Evolutionary conservation across 2,329 filamentous ascomycete species (phyloP).

Genomic region (Monilinia fructigena): DNA sequence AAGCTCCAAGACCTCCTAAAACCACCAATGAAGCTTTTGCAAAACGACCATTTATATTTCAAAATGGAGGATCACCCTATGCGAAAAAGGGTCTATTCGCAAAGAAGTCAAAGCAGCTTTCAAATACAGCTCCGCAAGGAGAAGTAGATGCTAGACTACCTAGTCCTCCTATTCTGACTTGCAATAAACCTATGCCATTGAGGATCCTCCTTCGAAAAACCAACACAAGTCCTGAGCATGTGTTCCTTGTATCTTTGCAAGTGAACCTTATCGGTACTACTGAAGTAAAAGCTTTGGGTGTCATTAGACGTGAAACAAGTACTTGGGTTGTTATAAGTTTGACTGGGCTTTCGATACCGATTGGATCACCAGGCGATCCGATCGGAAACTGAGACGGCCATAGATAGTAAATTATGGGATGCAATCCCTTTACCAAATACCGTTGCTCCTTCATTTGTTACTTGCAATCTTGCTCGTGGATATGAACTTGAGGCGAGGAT

Average conservation of each 20-base stretch:
- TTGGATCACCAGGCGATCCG: conserved; percentile 60
- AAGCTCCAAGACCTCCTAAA: conserved; percentile 70
- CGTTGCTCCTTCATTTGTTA: conserved; percentile 80
- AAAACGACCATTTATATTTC: conserved; percentile 63
- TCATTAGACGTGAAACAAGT: conserved; percentile 66
- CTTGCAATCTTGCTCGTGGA: conserved; percentile 79
- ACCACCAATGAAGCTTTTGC: conserved; percentile 81
- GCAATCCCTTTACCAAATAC: conserved; percentile 73
- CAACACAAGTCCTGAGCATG: conserved; percentile 63
- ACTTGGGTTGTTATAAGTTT: conserved; percentile 75
- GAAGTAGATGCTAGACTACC: conserved; percentile 79
- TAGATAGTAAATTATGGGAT: conserved; percentile 73
- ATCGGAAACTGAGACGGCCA: conserved; percentile 63
- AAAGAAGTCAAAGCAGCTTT: conserved; percentile 34
- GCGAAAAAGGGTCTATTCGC: conserved; percentile 38
- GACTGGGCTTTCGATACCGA: conserved; percentile 67
- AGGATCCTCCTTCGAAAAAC: conserved; percentile 77
- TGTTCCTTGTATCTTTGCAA: conserved; percentile 77
- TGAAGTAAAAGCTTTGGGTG: conserved; percentile 72
- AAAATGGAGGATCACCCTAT: conserved; percentile 41
- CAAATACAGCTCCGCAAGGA: conserved; percentile 62
- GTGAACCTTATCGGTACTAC: conserved; percentile 81
- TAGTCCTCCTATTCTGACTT: conserved; percentile 83
- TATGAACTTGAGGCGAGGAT: conserved; percentile 85
- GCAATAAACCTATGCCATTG: conserved; percentile 80